Percentiles rank a stretch among this genome's conserved stretches.
Conservation (phyloP, 2,329 filamentous ascomycete species). For the Penicillium sp. region DNA sequence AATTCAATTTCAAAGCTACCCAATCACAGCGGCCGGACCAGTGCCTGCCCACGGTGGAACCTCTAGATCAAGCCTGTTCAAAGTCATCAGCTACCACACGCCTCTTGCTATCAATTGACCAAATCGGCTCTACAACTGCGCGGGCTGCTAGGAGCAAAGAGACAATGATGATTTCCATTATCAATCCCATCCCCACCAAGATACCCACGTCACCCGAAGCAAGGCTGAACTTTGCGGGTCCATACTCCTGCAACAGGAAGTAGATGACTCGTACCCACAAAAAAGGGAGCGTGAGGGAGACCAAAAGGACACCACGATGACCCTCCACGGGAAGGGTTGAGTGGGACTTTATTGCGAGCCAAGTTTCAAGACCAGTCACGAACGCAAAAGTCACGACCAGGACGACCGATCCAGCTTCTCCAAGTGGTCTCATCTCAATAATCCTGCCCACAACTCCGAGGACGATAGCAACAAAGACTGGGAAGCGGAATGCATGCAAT, state of each 20-base stretch:
- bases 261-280: conserved; percentile 23
- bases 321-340: conserved; percentile 17
- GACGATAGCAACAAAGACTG: conserved; percentile 23
- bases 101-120: neutral
- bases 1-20: neutral
- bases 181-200: conserved; percentile 23
- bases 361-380: conserved; percentile 21
- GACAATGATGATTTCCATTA: conserved; percentile 28
- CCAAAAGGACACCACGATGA: conserved; percentile 18
- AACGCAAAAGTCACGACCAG: conserved; percentile 24
- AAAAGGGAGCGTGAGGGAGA: conserved; percentile 20
- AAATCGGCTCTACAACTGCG: conserved; percentile 22
- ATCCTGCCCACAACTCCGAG: conserved; percentile 22
- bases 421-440: conserved; percentile 16
- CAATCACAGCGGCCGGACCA: neutral
- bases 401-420: conserved; percentile 19
- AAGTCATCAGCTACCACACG: neutral
- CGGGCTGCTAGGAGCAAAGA: conserved; percentile 21
- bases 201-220: conserved; percentile 14
- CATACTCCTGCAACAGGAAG: conserved; percentile 23
- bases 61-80: conserved; percentile 5
- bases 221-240: conserved; percentile 16
- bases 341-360: conserved; percentile 20
- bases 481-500: conserved; percentile 28
- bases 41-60: neutral